Evolutionary conservation across 2,329 filamentous ascomycete species (phyloP), one percentile per base, ranked within the genome.

Genomic region (Beauveria sp.): DNA sequence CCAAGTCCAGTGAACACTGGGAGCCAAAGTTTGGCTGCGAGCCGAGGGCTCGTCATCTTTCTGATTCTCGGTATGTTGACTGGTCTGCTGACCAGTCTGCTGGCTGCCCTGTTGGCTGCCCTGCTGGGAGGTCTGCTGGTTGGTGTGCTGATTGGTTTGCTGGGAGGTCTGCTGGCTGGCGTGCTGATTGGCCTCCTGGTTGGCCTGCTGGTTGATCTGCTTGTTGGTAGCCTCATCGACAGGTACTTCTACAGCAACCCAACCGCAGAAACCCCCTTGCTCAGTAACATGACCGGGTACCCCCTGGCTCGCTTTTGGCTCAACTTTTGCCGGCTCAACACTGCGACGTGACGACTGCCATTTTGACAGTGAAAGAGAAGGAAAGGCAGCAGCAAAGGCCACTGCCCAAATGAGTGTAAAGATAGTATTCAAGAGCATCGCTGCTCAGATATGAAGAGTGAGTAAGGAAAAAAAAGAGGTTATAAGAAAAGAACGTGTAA

Each of bases 1-100:
- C 22, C 40, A 65, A n/a, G 60, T 59, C 68, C 68, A 70, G 58
- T 70, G 68, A 2, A 70, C 57, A 38, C 58, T 65, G 24, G 60
- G 52, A 9, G 43, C 43, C n/a, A 61, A 34, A 14, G 52, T 61
- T 16, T 60, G 26, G 22, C 40, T 53, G 10, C 49, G 49, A 5
- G 46, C 58, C n/a, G 58, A 26, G 26, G 58, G 3, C n/a, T 40
- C 28, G 6, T 52, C 18, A 3, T 30, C 6, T 20, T 28, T 42
- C 38, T 59, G 22, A 5, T 16, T 38, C 5, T 30, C 34, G 8
- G 7, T n/a, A 10, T 22, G 34, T 14, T 38, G 34, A 10, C 34
- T 14, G 34, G 34, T 38, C 34, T 58, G 24, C 10, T 43, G 34
- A 0, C 4, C 26, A 34, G 3, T n/a, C 5, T 47, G 26, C 38